Evolutionary conservation across 257 asterid species (phyloP).

Genomic region (Ilex asprella): DNA sequence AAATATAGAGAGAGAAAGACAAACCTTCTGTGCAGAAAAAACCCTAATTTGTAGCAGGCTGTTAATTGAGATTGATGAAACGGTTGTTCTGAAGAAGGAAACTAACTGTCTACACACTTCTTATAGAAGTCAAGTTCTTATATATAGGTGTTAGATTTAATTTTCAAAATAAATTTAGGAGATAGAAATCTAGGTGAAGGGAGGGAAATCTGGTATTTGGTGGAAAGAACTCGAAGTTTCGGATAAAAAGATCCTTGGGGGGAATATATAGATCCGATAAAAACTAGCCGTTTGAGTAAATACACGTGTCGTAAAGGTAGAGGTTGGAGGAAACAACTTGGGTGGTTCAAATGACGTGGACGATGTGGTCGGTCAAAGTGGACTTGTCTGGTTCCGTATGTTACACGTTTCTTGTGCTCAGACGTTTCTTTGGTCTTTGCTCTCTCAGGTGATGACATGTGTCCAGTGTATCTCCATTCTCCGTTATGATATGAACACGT

Average conservation of each 20-base stretch:
- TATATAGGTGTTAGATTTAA: constrained; percentile 1
- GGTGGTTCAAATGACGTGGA: constrained; percentile 36
- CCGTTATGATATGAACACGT: constrained; percentile 14
- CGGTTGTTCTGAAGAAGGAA: constrained; percentile 37
- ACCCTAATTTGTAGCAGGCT: constrained; percentile 23
- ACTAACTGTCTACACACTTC: background rate
- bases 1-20: background rate
- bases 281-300: constrained; percentile 14
- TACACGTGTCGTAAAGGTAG: constrained; percentile 11
- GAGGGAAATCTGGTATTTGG: constrained; percentile 16
- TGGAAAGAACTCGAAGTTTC: background rate
- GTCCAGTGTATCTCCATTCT: too few relatives aligned
- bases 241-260: background rate
- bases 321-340: constrained; percentile 25
- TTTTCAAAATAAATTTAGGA: too few relatives aligned
- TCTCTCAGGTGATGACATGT: too few relatives aligned
- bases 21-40: constrained; percentile 8
- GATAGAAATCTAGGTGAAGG: constrained; percentile 17
- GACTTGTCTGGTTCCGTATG: constrained; percentile 41
- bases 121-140: background rate
- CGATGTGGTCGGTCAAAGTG: constrained; percentile 40
- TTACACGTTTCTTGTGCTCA: constrained; percentile 18
- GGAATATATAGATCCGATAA: background rate
- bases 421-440: constrained; percentile 14
- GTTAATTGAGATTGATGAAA: constrained; percentile 36